Evolutionary conservation across 2,329 filamentous ascomycete species (phyloP).

Genomic region (Macrophomina phaseolina): DNA sequence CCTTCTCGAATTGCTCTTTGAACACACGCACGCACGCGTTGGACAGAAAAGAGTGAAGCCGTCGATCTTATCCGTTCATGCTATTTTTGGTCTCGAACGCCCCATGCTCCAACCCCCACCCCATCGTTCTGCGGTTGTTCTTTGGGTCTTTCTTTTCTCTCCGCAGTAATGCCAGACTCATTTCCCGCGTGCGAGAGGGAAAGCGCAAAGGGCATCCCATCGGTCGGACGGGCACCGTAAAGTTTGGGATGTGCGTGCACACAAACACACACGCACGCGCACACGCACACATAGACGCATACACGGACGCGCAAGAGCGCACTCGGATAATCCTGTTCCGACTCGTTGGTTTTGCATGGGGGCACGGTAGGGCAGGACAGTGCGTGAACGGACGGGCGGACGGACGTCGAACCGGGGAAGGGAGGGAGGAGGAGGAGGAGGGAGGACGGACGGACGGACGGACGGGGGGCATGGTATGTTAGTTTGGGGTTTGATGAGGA

Average conservation of each 20-base stretch:
- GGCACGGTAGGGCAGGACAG: neutral
- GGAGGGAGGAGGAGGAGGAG: too few species aligned
- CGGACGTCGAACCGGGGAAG: too few species aligned
- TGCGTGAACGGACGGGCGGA: neutral
- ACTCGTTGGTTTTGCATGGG: neutral
- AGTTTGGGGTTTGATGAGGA: slow-evolving; percentile 10
- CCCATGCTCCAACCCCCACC: neutral
- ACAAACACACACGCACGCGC: too few species aligned
- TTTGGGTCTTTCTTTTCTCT: neutral
- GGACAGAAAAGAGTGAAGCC: neutral
- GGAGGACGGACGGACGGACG: too few species aligned
- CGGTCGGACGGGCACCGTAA: too few species aligned
- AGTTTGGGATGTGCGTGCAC: too few species aligned
- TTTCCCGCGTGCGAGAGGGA: neutral
- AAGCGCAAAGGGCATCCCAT: too few species aligned
- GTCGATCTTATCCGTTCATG: slow-evolving; percentile 18
- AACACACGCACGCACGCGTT: neutral
- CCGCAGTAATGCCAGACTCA: slow-evolving; percentile 4
- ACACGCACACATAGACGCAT: neutral
- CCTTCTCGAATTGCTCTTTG: too few species aligned
- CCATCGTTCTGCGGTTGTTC: too few species aligned
- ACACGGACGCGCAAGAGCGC: neutral
- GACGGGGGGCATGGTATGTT: too few species aligned
- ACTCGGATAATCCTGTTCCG: neutral
- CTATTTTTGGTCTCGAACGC: slow-evolving; percentile 1